Conservation (phyloP, 1,284 basidiomycete species). For the Coniferiporia sulphurascens region DNA sequence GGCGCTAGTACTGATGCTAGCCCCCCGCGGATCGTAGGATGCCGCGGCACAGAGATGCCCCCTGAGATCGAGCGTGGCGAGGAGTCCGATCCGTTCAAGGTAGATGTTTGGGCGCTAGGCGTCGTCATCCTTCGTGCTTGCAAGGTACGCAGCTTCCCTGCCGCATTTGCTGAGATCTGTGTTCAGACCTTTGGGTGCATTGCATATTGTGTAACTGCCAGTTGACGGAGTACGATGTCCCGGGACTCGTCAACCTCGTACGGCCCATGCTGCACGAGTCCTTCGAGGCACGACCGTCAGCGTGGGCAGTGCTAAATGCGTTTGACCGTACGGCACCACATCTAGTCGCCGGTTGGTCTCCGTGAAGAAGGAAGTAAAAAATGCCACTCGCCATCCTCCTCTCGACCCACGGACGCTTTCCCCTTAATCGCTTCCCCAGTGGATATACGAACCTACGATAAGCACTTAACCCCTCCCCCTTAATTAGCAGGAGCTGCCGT, state of each 20-base stretch:
- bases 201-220: slow-evolving; percentile 27
- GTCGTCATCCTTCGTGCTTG: slow-evolving; percentile 57
- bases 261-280: slow-evolving; percentile 50
- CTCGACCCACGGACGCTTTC: too few species aligned
- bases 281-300: slow-evolving; percentile 48
- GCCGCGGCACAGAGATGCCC: slow-evolving; percentile 59
- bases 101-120: slow-evolving; percentile 67
- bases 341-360: slow-evolving; percentile 23
- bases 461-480: too few species aligned
- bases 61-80: slow-evolving; percentile 58
- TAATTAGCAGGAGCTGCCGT: too few species aligned
- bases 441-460: too few species aligned
- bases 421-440: too few species aligned
- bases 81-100: slow-evolving; percentile 55
- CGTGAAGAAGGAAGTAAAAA: background rate
- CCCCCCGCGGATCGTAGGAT: slow-evolving; percentile 35
- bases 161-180: background rate
- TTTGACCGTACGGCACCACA: slow-evolving; percentile 43
- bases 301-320: slow-evolving; percentile 39
- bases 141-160: slow-evolving; percentile 40
- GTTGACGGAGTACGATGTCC: slow-evolving; percentile 49
- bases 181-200: background rate
- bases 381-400: too few species aligned
- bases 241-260: slow-evolving; percentile 50
- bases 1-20: background rate